phyloP scores from a whole-genome alignment of 306 rosid species.

The Fagus sylvatica region DNA sequence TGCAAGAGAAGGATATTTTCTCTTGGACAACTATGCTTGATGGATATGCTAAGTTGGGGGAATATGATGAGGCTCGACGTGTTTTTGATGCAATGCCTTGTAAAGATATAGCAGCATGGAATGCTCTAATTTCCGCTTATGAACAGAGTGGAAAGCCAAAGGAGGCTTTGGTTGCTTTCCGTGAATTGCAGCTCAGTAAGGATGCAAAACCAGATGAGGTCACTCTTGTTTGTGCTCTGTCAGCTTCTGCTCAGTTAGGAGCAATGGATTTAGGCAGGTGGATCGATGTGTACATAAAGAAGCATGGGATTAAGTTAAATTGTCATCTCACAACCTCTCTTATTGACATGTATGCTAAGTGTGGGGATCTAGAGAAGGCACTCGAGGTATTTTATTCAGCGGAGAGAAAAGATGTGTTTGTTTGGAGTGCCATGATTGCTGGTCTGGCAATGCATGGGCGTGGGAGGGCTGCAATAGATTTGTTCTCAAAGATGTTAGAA shows the following conservation, averaged over 20 bases:
- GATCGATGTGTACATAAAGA: constrained; percentile 53
- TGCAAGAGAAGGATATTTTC: constrained; percentile 64
- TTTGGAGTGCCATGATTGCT: constrained; percentile 71
- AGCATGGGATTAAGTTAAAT: constrained; percentile 46
- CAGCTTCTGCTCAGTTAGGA: constrained; percentile 67
- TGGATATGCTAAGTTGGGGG: constrained; percentile 55
- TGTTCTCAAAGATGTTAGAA: constrained; percentile 51
- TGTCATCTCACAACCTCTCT: constrained; percentile 56
- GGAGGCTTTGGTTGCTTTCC: constrained; percentile 60
- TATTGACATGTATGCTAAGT: constrained; percentile 67
- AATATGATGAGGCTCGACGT: constrained; percentile 42
- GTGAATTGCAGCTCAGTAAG: constrained; percentile 47
- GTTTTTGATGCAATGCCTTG: constrained; percentile 49
- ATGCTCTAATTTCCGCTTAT: constrained; percentile 56
- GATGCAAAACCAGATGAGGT: constrained; percentile 55
- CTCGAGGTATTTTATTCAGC: constrained; percentile 45
- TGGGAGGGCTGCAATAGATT: constrained; percentile 50
- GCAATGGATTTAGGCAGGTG: constrained; percentile 63
- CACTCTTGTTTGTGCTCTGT: constrained; percentile 53
- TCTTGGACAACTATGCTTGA: constrained; percentile 73
- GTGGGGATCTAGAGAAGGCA: constrained; percentile 61
- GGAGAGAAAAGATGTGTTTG: constrained; percentile 56
- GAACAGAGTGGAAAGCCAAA: constrained; percentile 61
- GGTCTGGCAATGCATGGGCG: constrained; percentile 67
- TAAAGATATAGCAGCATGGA: constrained; percentile 63